These are phyloP conservation scores for Penstemon newberryi DNA, from an alignment of 257 asterid genomes.

Conservation along the genomic window DNA sequence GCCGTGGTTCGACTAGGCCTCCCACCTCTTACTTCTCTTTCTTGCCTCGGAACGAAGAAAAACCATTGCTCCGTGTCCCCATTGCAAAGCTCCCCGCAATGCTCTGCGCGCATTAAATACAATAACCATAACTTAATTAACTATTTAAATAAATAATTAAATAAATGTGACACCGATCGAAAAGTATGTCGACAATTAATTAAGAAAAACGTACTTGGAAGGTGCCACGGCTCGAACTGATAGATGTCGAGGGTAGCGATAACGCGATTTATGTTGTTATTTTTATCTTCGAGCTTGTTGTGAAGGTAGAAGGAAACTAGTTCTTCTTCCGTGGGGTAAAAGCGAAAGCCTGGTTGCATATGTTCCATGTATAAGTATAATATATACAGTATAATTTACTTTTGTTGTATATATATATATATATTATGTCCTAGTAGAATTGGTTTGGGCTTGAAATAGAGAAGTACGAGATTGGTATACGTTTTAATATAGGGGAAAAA, in stretches of 20 bases:
- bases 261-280: conserved; percentile 39
- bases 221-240: conserved; percentile 65
- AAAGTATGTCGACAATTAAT: too few species aligned
- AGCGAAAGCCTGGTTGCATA: conserved; percentile 60
- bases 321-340: conserved; percentile 87
- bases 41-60: conserved; percentile 65
- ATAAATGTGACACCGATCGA: too few species aligned
- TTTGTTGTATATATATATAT: neutral
- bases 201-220: conserved; percentile 57
- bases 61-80: conserved; percentile 85
- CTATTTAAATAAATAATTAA: too few species aligned
- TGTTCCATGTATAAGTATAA: conserved; percentile 30
- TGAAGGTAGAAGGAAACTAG: conserved; percentile 65
- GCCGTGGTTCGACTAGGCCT: conserved; percentile 65
- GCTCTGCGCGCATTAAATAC: conserved; percentile 35
- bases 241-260: conserved; percentile 63
- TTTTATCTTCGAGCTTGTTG: conserved; percentile 44
- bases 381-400: neutral
- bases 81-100: conserved; percentile 61
- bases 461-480: neutral
- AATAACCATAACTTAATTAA: too few species aligned
- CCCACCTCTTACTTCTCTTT: conserved; percentile 72
- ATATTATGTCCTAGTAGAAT: neutral
- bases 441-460: neutral
- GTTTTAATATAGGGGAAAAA: conserved; percentile 13